phyloP scores from a whole-genome alignment of 331 rosid genomes.

The Dryas integrifolia region DNA sequence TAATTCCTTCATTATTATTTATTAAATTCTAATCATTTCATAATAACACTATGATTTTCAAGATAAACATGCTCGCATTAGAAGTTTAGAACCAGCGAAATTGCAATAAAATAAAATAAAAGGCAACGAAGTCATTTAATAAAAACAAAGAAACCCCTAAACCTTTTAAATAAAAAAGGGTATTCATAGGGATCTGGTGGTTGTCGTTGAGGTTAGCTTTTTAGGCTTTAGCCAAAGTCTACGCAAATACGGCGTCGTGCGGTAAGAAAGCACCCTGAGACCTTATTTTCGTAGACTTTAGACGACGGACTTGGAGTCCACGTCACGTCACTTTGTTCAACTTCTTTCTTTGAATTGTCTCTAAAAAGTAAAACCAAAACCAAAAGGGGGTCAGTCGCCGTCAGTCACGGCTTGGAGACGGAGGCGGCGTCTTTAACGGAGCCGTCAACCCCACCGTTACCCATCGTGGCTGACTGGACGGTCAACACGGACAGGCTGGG shows the following conservation, averaged over 20 bases:
- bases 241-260: slow-evolving; percentile 67
- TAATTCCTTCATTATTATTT: slow-evolving; percentile 11
- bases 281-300: slow-evolving; percentile 54
- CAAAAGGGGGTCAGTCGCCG: slow-evolving; percentile 25
- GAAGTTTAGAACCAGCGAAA: slow-evolving; percentile 14
- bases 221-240: slow-evolving; percentile 37
- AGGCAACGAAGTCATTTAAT: too few relatives aligned
- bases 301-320: slow-evolving; percentile 23
- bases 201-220: slow-evolving; percentile 26
- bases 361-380: not conserved
- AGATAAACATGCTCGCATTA: slow-evolving; percentile 17
- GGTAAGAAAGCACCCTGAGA: slow-evolving; percentile 2
- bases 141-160: slow-evolving; percentile 7
- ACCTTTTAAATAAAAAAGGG: not conserved
- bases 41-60: not conserved
- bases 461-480: slow-evolving; percentile 63
- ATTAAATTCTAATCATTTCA: slow-evolving; percentile 1
- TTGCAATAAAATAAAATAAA: not conserved
- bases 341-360: not conserved
- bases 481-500: slow-evolving; percentile 78
- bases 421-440: slow-evolving; percentile 59
- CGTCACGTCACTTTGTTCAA: slow-evolving; percentile 7
- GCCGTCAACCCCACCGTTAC: slow-evolving; percentile 41
- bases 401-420: slow-evolving; percentile 61
- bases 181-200: slow-evolving; percentile 6